A percentile compares a stretch with the other conserved stretches of the same genome.
These are phyloP conservation scores for Amanita pallidorosea DNA, from an alignment of 768 basidiomycete species.

Conservation along the genomic window DNA sequence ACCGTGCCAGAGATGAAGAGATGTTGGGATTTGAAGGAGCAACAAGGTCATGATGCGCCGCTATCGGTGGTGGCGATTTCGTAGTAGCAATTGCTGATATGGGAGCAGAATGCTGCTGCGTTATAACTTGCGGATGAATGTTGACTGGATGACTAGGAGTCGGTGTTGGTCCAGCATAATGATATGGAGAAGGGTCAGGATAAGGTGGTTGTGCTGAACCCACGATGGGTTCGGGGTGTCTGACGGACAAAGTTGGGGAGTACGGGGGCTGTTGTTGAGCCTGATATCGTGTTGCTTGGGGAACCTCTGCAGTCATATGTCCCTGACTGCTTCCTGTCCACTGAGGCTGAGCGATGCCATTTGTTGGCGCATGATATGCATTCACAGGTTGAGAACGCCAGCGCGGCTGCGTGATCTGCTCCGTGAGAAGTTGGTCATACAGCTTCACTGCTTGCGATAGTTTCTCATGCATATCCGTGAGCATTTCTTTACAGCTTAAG, in stretches of 20 bases:
- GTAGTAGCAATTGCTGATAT: neutral
- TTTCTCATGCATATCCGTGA: constrained; percentile 92
- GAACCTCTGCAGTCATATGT: constrained; percentile 1
- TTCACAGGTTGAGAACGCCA: constrained; percentile 34
- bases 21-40: neutral
- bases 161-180: constrained; percentile 23
- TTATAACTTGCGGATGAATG: neutral
- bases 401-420: constrained; percentile 65
- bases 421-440: constrained; percentile 81
- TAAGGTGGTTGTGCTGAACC: constrained; percentile 9
- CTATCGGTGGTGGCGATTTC: constrained; percentile 1
- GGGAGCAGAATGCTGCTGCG: neutral
- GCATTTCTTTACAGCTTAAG: constrained; percentile 44
- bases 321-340: constrained; percentile 4
- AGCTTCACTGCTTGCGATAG: constrained; percentile 85
- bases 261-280: constrained; percentile 8
- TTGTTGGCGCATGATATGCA: neutral
- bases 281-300: constrained; percentile 9
- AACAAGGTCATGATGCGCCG: neutral
- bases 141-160: constrained; percentile 7
- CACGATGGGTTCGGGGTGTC: neutral
- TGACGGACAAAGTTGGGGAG: neutral
- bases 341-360: constrained; percentile 3
- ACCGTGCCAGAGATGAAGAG: neutral
- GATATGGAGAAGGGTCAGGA: constrained; percentile 15